phyloP scores from a whole-genome alignment of 1,284 basidiomycete species.

The Sanghuangporus weigelae region DNA sequence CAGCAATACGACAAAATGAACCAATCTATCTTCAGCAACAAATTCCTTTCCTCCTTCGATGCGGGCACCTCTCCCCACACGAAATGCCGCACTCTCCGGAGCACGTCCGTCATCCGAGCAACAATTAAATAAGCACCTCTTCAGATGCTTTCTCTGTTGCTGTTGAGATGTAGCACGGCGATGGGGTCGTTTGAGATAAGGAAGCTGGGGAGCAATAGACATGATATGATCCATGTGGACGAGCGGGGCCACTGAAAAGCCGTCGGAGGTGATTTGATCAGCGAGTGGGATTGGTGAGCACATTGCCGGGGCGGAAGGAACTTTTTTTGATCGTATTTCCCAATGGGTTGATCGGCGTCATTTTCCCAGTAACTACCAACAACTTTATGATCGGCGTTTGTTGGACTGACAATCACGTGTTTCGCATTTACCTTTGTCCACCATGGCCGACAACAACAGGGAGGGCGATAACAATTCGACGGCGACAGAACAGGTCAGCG shows the following conservation, averaged over 20 bases:
- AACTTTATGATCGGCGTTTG: not conserved
- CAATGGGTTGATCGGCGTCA: not conserved
- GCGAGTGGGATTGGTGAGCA: not conserved
- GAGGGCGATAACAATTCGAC: not conserved
- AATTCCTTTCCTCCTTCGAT: conserved; percentile 38
- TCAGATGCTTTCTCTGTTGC: not conserved
- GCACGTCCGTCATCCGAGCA: not conserved
- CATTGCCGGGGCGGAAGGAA: not conserved
- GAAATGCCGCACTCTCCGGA: conserved; percentile 20
- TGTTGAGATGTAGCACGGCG: not conserved
- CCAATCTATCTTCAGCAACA: conserved; percentile 56
- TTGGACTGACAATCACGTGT: not conserved
- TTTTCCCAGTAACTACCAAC: too few species aligned
- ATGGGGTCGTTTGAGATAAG: not conserved
- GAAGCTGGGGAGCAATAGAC: not conserved
- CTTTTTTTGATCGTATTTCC: not conserved
- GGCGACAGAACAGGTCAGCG: not conserved
- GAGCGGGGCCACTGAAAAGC: not conserved
- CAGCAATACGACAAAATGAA: conserved; percentile 68
- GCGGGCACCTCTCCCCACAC: conserved; percentile 31
- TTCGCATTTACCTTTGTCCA: not conserved
- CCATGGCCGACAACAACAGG: not conserved
- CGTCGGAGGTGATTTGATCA: not conserved
- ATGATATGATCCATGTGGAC: not conserved
- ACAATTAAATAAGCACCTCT: not conserved